Percentiles rank a stretch among this genome's conserved stretches.
Conservation (phyloP, 345 rosid genomes). For the Syzygium aqueum region DNA sequence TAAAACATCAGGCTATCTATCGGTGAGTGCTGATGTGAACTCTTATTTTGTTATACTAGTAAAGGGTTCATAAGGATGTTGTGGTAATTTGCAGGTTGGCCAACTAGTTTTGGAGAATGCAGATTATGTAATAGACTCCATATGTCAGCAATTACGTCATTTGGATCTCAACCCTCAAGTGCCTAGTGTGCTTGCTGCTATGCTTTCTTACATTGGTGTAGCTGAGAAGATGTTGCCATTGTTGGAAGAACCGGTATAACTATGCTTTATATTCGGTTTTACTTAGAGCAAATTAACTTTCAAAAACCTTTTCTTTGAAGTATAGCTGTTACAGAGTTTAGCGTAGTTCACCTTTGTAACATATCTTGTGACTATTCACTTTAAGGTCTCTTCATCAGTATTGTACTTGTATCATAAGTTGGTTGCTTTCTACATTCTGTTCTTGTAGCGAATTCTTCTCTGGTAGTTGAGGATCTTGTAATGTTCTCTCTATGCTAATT, state of each 20-base stretch:
- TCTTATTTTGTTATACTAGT: not conserved
- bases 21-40: slow-evolving; percentile 33
- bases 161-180: slow-evolving; percentile 82
- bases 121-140: slow-evolving; percentile 81
- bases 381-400: not conserved
- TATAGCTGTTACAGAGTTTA: not conserved
- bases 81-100: slow-evolving; percentile 52
- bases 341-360: not conserved
- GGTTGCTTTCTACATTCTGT: not conserved
- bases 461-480: not conserved
- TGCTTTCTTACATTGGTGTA: slow-evolving; percentile 91
- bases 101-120: slow-evolving; percentile 86
- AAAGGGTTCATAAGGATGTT: slow-evolving; percentile 2
- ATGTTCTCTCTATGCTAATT: not conserved
- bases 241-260: slow-evolving; percentile 82
- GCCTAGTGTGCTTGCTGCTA: slow-evolving; percentile 89
- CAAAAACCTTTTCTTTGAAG: not conserved
- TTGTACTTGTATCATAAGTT: not conserved
- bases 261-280: not conserved
- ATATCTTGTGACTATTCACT: not conserved
- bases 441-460: not conserved
- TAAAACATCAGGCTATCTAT: slow-evolving; percentile 42
- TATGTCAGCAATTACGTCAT: slow-evolving; percentile 84
- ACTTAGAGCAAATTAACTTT: not conserved
- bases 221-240: slow-evolving; percentile 71